phyloP scores from a whole-genome alignment of 305 asterid genomes.

The Fraxinus latifolia region DNA sequence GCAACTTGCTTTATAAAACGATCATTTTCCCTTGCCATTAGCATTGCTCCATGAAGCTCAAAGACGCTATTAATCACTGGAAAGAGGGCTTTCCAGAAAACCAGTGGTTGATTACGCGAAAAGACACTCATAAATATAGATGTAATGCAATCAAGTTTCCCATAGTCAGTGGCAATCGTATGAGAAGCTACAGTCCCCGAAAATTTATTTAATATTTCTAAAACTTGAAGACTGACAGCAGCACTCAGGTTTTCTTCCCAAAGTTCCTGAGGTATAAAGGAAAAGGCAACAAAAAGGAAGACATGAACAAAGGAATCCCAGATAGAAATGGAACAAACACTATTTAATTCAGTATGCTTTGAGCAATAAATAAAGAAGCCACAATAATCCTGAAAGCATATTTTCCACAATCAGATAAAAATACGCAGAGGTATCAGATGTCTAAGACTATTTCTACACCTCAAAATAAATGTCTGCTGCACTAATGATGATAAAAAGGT shows the following conservation, averaged over 20 bases:
- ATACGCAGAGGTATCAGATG: conserved; percentile 21
- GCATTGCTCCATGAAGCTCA: conserved; percentile 89
- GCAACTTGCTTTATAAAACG: conserved; percentile 94
- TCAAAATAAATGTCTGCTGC: neutral
- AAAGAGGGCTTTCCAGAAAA: conserved; percentile 84
- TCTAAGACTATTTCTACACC: conserved; percentile 5
- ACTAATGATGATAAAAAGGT: neutral
- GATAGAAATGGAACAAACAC: neutral
- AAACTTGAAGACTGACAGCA: conserved; percentile 88
- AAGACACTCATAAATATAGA: conserved; percentile 76
- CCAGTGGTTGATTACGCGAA: conserved; percentile 84
- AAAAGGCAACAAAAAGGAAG: neutral
- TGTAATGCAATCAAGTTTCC: conserved; percentile 95
- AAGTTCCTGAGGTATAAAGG: conserved; percentile 62
- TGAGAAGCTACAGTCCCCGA: conserved; percentile 75
- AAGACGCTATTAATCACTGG: conserved; percentile 81
- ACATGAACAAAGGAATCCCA: neutral
- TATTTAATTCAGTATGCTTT: neutral
- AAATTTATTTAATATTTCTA: conserved; percentile 80
- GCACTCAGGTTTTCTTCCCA: conserved; percentile 99
- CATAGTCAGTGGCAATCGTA: conserved; percentile 92
- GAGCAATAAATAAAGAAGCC: neutral
- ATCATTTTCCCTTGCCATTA: conserved; percentile 98
- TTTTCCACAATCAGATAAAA: neutral
- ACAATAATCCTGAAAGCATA: neutral